These are phyloP conservation scores for Asterophora lycoperdoides DNA, from an alignment of 768 basidiomycete genomes.

Conservation along the genomic window DNA sequence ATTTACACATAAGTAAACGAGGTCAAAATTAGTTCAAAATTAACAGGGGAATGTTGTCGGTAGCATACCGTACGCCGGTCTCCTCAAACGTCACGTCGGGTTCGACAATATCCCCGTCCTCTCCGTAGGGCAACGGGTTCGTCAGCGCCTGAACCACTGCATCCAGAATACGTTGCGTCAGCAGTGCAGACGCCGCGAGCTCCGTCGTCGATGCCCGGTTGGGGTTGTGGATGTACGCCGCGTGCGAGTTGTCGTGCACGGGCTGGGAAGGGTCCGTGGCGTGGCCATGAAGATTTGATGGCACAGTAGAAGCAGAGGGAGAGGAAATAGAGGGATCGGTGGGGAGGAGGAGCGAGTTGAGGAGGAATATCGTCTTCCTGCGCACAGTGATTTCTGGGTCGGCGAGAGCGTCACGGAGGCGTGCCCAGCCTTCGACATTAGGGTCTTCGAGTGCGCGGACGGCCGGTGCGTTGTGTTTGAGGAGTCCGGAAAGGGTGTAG, in stretches of 20 bases:
- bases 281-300: conserved; percentile 19
- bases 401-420: conserved; percentile 53
- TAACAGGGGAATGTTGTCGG: neutral
- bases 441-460: conserved; percentile 46
- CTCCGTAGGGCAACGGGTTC: conserved; percentile 57
- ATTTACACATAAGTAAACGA: too few species aligned
- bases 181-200: conserved; percentile 46
- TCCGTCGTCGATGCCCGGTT: conserved; percentile 47
- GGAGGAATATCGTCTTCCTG: conserved; percentile 73
- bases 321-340: conserved; percentile 19
- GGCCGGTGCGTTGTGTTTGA: conserved; percentile 75
- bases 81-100: conserved; percentile 63
- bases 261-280: conserved; percentile 24
- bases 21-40: neutral
- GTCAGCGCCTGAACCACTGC: conserved; percentile 49
- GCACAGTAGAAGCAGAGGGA: conserved; percentile 17
- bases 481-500: conserved; percentile 71
- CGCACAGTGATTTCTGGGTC: conserved; percentile 78
- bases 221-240: conserved; percentile 56
- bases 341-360: conserved; percentile 66
- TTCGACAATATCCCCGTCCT: conserved; percentile 58
- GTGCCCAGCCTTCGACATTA: conserved; percentile 58
- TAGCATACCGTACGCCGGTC: conserved; percentile 49
- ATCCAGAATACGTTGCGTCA: conserved; percentile 40
- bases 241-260: conserved; percentile 73